Evolutionary conservation across 345 rosid species (phyloP).

Genomic region (Salix brachista): DNA sequence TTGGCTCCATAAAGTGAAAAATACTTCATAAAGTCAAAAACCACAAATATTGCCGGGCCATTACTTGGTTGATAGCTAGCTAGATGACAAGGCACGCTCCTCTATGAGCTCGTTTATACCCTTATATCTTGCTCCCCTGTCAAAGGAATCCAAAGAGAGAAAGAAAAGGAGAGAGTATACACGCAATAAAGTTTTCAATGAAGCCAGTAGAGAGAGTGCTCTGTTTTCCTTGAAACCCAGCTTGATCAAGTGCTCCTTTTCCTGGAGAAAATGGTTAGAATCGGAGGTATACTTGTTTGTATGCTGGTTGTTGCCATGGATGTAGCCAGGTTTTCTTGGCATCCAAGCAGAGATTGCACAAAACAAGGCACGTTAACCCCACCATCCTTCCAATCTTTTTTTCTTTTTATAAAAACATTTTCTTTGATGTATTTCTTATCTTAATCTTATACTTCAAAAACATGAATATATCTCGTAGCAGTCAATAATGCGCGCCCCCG

Average conservation of each 20-base stretch:
- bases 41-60: background rate
- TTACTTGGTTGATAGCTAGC: conserved; percentile 1
- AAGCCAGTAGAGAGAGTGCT: too few relatives aligned
- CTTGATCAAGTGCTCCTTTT: background rate
- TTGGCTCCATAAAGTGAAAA: too few relatives aligned
- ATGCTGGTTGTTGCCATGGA: conserved; percentile 74
- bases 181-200: too few relatives aligned
- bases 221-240: conserved; percentile 1
- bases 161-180: background rate
- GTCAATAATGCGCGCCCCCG: background rate
- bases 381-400: background rate
- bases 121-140: conserved; percentile 48
- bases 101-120: conserved; percentile 48
- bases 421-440: background rate
- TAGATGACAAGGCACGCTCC: background rate
- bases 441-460: background rate
- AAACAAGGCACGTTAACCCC: conserved; percentile 47
- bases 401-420: background rate
- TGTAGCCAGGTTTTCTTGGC: conserved; percentile 73
- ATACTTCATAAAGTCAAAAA: background rate
- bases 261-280: conserved; percentile 41
- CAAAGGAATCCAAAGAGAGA: conserved; percentile 40
- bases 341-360: conserved; percentile 88
- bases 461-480: background rate
- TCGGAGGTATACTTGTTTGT: conserved; percentile 64